phyloP scores from a whole-genome alignment of 208 protist species.

The Trypanosoma grayi region DNA sequence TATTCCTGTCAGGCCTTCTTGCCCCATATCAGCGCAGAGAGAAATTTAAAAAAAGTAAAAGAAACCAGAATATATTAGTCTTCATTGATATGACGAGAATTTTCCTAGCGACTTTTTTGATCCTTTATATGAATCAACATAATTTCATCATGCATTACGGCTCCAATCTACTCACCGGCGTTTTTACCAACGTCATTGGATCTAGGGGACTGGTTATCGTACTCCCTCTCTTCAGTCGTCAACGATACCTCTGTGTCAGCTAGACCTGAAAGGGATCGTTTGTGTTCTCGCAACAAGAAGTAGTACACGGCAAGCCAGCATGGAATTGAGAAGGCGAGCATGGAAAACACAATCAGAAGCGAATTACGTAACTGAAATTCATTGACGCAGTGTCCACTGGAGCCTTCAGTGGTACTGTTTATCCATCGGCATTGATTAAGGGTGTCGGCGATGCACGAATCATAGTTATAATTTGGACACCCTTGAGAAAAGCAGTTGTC shows the following conservation, averaged over 20 bases:
- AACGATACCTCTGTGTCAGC: neutral
- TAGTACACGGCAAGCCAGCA: slow-evolving; percentile 51
- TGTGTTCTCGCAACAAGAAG: slow-evolving; percentile 22
- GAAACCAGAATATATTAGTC: neutral
- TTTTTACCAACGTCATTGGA: too few relatives aligned
- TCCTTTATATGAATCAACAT: too few relatives aligned
- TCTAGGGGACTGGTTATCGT: too few relatives aligned
- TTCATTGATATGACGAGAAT: neutral
- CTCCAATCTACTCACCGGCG: too few relatives aligned
- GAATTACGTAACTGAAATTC: slow-evolving; percentile 65
- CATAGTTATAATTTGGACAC: slow-evolving; percentile 27
- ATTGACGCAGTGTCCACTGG: slow-evolving; percentile 41
- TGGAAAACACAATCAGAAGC: slow-evolving; percentile 58
- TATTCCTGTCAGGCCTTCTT: too few relatives aligned
- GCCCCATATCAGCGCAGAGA: too few relatives aligned
- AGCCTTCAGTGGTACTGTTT: slow-evolving; percentile 6
- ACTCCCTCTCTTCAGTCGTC: neutral
- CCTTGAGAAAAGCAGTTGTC: slow-evolving; percentile 46
- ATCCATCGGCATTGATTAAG: slow-evolving; percentile 52
- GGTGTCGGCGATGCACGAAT: neutral
- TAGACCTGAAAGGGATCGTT: neutral
- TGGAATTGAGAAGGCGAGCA: slow-evolving; percentile 45
- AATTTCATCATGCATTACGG: too few relatives aligned
- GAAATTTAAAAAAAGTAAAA: too few relatives aligned
- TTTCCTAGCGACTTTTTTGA: neutral